Conservation (phyloP, 164 flowering plant genomes). For the Dillenia turbinata region DNA sequence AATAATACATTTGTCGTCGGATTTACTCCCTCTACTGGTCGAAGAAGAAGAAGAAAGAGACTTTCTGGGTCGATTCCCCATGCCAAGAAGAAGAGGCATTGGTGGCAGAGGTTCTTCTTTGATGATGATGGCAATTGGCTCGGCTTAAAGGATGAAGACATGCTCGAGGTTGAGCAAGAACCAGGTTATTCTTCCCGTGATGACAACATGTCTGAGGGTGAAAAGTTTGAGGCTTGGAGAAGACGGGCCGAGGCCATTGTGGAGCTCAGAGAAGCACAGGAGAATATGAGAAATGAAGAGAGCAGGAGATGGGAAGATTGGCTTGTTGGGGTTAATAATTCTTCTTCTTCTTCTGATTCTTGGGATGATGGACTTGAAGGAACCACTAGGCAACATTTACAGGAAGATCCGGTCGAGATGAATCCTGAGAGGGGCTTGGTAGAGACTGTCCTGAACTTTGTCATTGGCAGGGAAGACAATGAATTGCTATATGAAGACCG, state of each 20-base stretch:
- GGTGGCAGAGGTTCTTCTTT: slow-evolving; percentile 88
- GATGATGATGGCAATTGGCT: slow-evolving; percentile 88
- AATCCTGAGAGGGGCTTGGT: slow-evolving; percentile 48
- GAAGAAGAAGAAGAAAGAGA: slow-evolving; percentile 21
- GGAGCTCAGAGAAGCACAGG: slow-evolving; percentile 89
- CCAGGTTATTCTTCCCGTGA: slow-evolving; percentile 10
- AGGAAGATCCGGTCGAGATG: slow-evolving; percentile 27
- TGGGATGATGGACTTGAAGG: slow-evolving; percentile 29
- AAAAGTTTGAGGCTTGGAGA: slow-evolving; percentile 92
- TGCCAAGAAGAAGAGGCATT: slow-evolving; percentile 48
- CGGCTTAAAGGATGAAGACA: slow-evolving; percentile 63
- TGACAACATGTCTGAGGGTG: slow-evolving; percentile 47
- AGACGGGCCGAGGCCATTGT: slow-evolving; percentile 89
- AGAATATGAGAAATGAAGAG: slow-evolving; percentile 71
- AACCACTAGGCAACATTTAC: slow-evolving; percentile 15
- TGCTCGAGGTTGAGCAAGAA: slow-evolving; percentile 31
- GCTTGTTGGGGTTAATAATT: slow-evolving; percentile 39
- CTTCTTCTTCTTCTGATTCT: slow-evolving; percentile 31
- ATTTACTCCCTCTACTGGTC: too few species aligned
- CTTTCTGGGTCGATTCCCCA: slow-evolving; percentile 32
- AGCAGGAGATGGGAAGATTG: slow-evolving; percentile 91
- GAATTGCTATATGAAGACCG: slow-evolving; percentile 91
- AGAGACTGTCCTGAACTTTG: slow-evolving; percentile 46
- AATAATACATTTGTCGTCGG: too few species aligned
- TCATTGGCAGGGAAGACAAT: slow-evolving; percentile 64